Evolutionary conservation across 2,329 filamentous ascomycete genomes (phyloP).

Genomic region (Phyllosticta citriasiana): DNA sequence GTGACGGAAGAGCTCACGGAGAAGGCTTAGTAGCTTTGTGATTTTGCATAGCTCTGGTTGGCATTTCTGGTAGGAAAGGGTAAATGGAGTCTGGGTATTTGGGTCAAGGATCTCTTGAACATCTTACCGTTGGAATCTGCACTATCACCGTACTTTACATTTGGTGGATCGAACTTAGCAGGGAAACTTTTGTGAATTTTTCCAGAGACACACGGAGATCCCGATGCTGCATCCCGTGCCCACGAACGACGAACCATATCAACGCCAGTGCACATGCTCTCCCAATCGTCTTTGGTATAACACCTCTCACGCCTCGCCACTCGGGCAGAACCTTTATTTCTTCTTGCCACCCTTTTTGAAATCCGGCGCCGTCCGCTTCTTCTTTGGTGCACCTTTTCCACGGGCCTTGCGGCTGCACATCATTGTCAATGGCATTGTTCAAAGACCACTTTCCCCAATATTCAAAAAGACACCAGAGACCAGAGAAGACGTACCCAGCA

Average conservation of each 20-base stretch:
- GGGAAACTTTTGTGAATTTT: neutral
- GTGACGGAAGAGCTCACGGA: neutral
- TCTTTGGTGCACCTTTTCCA: conserved; percentile 68
- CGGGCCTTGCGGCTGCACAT: conserved; percentile 44
- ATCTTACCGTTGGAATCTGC: neutral
- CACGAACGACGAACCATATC: neutral
- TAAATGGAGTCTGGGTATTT: neutral
- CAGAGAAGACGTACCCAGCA: conserved; percentile 26
- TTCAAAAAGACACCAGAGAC: neutral
- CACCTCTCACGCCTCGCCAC: neutral
- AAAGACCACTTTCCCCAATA: neutral
- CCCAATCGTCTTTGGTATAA: neutral
- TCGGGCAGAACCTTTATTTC: neutral
- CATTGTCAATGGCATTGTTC: neutral
- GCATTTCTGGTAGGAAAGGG: neutral
- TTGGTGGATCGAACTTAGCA: neutral
- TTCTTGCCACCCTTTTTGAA: conserved; percentile 3
- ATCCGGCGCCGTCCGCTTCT: conserved; percentile 27
- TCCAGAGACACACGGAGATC: neutral
- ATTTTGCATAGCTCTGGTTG: neutral
- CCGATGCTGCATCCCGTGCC: neutral
- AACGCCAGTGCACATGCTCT: neutral
- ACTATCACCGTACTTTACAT: no score
- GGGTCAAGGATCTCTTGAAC: neutral
- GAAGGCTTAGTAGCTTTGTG: neutral